phyloP scores from a whole-genome alignment of 2,329 filamentous ascomycete genomes.

The Apiospora koreana region DNA sequence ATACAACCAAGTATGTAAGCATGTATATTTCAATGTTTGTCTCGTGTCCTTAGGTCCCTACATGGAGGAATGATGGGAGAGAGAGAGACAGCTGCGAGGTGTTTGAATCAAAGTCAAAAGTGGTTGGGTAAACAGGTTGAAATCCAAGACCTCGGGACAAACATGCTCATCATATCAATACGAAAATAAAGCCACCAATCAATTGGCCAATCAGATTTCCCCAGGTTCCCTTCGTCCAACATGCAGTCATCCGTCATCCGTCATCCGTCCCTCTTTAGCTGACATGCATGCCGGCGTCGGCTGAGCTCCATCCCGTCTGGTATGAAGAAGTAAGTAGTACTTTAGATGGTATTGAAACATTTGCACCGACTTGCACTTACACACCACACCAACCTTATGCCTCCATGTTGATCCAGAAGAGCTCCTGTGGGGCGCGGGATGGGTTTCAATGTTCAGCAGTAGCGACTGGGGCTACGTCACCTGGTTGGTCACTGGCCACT shows the following conservation, averaged over 20 bases:
- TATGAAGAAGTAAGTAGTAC: too few relatives aligned
- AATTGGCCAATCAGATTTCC: neutral
- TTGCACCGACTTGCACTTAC: neutral
- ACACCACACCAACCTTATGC: neutral
- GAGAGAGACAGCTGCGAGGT: neutral
- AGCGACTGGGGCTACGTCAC: neutral
- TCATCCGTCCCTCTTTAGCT: too few relatives aligned
- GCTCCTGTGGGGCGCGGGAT: neutral
- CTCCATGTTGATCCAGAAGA: neutral
- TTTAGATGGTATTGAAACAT: too few relatives aligned
- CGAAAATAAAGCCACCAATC: neutral
- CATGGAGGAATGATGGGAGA: too few relatives aligned
- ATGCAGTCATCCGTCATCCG: neutral
- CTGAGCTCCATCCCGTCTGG: neutral
- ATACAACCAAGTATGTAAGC: too few relatives aligned
- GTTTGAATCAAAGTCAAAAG: neutral
- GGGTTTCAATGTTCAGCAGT: neutral
- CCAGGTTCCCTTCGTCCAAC: neutral
- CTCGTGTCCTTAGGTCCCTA: too few relatives aligned
- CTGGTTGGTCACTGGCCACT: too few relatives aligned
- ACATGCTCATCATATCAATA: neutral
- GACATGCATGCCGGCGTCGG: too few relatives aligned
- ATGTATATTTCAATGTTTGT: neutral
- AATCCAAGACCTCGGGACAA: constrained; percentile 1
- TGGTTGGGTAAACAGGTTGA: neutral